Conservation (phyloP, 257 asterid species). For the Mitragyna speciosa region DNA sequence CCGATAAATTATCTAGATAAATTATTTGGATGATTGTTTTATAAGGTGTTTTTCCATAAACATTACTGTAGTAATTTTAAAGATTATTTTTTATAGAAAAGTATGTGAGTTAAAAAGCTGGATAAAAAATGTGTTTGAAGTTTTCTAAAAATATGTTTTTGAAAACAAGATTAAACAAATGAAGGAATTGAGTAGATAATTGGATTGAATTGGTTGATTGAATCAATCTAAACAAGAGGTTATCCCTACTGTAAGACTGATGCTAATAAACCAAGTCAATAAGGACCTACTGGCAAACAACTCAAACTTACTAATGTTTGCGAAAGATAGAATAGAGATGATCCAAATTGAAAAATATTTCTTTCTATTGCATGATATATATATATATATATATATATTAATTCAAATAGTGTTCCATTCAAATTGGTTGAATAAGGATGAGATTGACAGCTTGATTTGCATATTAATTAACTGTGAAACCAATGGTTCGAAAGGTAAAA, state of each 20-base stretch:
- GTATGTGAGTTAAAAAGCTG: too few species aligned
- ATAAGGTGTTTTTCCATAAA: too few species aligned
- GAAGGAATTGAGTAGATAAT: background rate
- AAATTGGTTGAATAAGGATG: background rate
- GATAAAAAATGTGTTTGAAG: too few species aligned
- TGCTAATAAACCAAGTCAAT: background rate
- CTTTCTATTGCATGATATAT: background rate
- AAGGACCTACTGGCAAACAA: background rate
- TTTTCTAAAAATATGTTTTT: too few species aligned
- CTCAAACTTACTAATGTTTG: background rate
- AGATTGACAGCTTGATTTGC: background rate
- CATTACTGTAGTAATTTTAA: too few species aligned
- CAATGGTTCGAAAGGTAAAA: background rate
- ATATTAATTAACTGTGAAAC: background rate
- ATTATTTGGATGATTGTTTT: too few species aligned
- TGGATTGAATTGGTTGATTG: background rate
- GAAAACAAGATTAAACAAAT: too few species aligned
- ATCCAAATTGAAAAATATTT: background rate
- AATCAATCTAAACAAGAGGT: background rate
- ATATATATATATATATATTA: too few species aligned
- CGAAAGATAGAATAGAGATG: background rate
- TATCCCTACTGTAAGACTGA: background rate
- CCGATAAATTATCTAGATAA: too few species aligned
- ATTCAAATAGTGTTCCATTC: too few species aligned
- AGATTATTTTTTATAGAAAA: too few species aligned